Evolutionary conservation across 176 grass and related monocot genomes (phyloP), one percentile per base, ranked within the genome.

Genomic region (Zea luxurians): DNA sequence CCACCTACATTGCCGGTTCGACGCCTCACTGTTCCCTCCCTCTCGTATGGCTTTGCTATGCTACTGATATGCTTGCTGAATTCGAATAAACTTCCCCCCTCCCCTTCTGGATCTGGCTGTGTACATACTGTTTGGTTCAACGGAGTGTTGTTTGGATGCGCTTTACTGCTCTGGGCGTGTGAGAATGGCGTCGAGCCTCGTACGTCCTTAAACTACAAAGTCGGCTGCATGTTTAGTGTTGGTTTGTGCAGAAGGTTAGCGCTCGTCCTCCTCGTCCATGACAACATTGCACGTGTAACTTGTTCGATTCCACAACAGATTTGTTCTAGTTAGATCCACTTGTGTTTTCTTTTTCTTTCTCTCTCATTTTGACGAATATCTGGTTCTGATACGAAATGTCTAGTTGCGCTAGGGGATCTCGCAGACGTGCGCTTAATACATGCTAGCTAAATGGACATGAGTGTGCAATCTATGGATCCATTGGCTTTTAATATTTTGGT

Each of bases 1-100:
- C 95, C 61, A 92, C 91, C 83, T 94, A 92, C 87, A 77, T 98
- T 70, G 53, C 84, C 10, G 95, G 95, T 98, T 49, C 40, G 15
- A 41, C 65, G 3, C 70, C 70, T 62, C 12, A 43, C 7, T 2
- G 40, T 10, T 4, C 35, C 13, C 16, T 49, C 21, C 10, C 7
- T 52, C 36, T 12, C 49, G 3, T 21, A 34, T 61, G 21, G 1
- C 54, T 2, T 20, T 8, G 52, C 40, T 7, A 20, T 34, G n/a
- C 7, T 34, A 34, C 13, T 16, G 6, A 54, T 21, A 9, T 70
- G 38, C 17, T 46, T 61, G 20, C 20, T 61, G 9, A 4, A 61
- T n/a, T 61, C 58, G 58, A 48, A 34, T 34, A 0, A 34, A 61
- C 18, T 34, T 12, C 59, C 58, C 4, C 58, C 8, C 0, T 8